A percentile compares a stretch with the other conserved stretches of the same genome.
Evolutionary conservation across 1,284 basidiomycete genomes (phyloP).

Genomic region (Apiotrichum gamsii): DNA sequence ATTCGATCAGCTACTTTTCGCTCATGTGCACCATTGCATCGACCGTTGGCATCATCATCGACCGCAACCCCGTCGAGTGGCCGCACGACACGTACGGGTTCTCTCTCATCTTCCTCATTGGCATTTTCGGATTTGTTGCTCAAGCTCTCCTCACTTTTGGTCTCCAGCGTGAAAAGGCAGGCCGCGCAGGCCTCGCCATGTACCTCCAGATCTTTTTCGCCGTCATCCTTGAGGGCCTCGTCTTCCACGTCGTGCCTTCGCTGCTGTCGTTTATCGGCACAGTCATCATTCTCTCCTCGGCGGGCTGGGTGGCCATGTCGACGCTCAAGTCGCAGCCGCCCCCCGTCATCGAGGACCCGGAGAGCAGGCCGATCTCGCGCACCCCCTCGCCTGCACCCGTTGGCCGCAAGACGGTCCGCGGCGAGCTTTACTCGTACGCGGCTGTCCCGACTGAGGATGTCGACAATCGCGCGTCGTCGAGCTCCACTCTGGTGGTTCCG

Average conservation of each 20-base stretch:
- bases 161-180: constrained; percentile 47
- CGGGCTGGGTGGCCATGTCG: constrained; percentile 39
- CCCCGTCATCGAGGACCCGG: constrained; percentile 10
- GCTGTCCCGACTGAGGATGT: constrained; percentile 6
- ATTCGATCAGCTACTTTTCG: constrained; percentile 65
- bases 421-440: constrained; percentile 20
- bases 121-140: constrained; percentile 57
- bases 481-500: no score
- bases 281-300: constrained; percentile 39
- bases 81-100: constrained; percentile 11
- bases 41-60: neutral
- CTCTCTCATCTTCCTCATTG: constrained; percentile 41
- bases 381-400: constrained; percentile 28
- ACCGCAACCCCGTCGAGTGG: constrained; percentile 11
- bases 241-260: constrained; percentile 40
- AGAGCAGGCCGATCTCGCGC: constrained; percentile 28
- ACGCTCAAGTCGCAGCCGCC: constrained; percentile 16
- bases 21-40: constrained; percentile 54
- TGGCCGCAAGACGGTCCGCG: constrained; percentile 10
- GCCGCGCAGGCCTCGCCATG: constrained; percentile 44
- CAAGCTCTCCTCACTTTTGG: constrained; percentile 52
- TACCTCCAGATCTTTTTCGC: constrained; percentile 46
- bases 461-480: neutral
- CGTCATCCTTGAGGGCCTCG: constrained; percentile 40
- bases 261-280: constrained; percentile 41